Base-by-base conservation (phyloP, 2,329 filamentous ascomycete genomes). In the Coleophoma eucalyptorum region DNA sequence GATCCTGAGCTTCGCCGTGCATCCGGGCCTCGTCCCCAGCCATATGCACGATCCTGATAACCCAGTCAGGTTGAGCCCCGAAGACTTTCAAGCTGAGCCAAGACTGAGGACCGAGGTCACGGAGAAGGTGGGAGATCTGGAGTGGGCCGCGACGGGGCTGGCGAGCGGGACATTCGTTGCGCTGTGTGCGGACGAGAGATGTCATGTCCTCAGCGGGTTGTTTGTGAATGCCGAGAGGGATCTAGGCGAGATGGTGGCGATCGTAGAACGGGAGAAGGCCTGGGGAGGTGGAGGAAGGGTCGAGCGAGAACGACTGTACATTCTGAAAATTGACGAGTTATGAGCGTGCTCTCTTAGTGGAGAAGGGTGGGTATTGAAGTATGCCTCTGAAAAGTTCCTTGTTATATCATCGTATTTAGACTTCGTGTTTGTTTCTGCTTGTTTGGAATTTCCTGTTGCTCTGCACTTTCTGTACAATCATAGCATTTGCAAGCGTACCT, bases 191-290 rank as follows among this genome's bases (percentile, higher is more conserved):
- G 58, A 60, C 26, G 47, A 50, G 11, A 42, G 56, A 44, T 50
- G 51, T 26, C 46, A 48, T 42, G 46, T 54, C 3, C 37, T 58
- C 42, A 60, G 56, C 40, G 56, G 58, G 13, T 31, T 56, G 26
- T 60, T 54, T 47, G 43, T 60, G 15, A 57, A 57, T 50, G 55
- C 56, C 7, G 56, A 57, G 41, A 43, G 55, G 41, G 56, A 60
- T 48, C 26, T 76, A 2, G 71, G 69, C 18, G 55, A 56, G 54
- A 18, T 56, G 19, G 46, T 58, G 19, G 34, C 15, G 32, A 48
- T 35, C 15, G 44, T 58, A 26, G 55, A 58, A 48, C 49, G 31
- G 12, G 52, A 57, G 43, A 35, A 48, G 45, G 54, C 11, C n/a
- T 26, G 26, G 18, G 42, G 42, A 8, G 21, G 26, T n/a, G 16